These are phyloP conservation scores for Durio zibethinus DNA, from an alignment of 345 rosid genomes.

Conservation along the genomic window DNA sequence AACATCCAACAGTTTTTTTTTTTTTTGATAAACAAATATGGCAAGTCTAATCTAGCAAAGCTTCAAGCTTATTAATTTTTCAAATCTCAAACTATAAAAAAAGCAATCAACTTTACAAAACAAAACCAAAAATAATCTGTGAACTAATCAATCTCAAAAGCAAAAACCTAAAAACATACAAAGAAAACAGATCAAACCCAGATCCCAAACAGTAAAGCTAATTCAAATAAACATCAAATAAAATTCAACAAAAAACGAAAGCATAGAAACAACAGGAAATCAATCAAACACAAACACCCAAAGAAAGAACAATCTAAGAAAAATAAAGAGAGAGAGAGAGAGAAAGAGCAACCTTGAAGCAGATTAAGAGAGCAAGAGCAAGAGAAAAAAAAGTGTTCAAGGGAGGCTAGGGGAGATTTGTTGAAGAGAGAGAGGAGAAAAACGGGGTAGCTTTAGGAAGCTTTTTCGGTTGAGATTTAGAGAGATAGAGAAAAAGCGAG, in stretches of 20 bases:
- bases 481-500: constrained; percentile 1
- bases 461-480: neutral
- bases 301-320: neutral
- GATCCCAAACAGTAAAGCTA: constrained; percentile 22
- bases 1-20: neutral
- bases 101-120: neutral
- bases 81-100: neutral
- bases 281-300: neutral
- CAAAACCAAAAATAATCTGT: neutral
- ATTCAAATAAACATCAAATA: neutral
- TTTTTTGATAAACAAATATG: neutral
- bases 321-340: neutral
- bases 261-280: neutral
- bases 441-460: constrained; percentile 5
- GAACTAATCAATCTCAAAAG: constrained; percentile 1
- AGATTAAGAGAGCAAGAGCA: neutral
- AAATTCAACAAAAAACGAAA: neutral
- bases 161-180: constrained; percentile 4
- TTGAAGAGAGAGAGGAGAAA: constrained; percentile 12
- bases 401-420: neutral
- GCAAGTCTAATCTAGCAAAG: neutral
- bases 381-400: constrained; percentile 15
- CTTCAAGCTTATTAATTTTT: neutral
- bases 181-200: constrained; percentile 18
- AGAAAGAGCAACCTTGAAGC: constrained; percentile 5